A percentile compares a stretch with the other conserved stretches of the same genome.
Evolutionary conservation across 1,284 basidiomycete species (phyloP).

Genomic region (Abortiporus biennis): DNA sequence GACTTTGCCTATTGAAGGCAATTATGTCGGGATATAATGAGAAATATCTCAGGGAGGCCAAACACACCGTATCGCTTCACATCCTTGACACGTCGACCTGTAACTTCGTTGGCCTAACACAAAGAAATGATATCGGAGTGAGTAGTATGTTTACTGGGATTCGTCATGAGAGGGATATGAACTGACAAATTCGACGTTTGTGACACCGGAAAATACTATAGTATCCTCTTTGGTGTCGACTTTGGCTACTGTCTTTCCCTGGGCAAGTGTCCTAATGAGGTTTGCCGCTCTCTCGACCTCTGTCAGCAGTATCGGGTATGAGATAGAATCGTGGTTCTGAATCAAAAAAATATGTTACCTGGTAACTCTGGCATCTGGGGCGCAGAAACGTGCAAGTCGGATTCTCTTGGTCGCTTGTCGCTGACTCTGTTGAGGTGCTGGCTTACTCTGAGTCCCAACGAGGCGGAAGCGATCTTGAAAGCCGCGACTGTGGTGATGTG

Average conservation of each 20-base stretch:
- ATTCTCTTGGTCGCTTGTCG: background rate
- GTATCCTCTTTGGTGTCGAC: constrained; percentile 63
- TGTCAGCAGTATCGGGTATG: constrained; percentile 16
- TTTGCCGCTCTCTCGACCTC: constrained; percentile 73
- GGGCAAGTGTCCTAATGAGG: constrained; percentile 49
- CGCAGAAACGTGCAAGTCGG: background rate
- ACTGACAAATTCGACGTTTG: constrained; percentile 64
- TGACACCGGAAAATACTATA: constrained; percentile 62
- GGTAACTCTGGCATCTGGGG: constrained; percentile 15
- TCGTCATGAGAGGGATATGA: background rate
- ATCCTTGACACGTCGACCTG: constrained; percentile 50
- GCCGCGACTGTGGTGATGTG: too few relatives aligned
- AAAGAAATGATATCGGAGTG: constrained; percentile 1
- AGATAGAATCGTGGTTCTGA: too few relatives aligned
- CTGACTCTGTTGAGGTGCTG: too few relatives aligned
- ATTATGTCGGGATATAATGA: background rate
- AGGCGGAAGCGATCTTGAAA: too few relatives aligned
- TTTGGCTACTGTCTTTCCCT: constrained; percentile 48
- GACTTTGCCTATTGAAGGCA: constrained; percentile 53
- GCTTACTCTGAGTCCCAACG: too few relatives aligned
- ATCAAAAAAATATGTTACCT: background rate
- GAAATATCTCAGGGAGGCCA: background rate
- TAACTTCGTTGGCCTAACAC: constrained; percentile 50
- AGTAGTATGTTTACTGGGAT: background rate
- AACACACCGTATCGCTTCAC: constrained; percentile 58